Conservation (phyloP, 768 basidiomycete genomes). For the Mycena vitilis region DNA sequence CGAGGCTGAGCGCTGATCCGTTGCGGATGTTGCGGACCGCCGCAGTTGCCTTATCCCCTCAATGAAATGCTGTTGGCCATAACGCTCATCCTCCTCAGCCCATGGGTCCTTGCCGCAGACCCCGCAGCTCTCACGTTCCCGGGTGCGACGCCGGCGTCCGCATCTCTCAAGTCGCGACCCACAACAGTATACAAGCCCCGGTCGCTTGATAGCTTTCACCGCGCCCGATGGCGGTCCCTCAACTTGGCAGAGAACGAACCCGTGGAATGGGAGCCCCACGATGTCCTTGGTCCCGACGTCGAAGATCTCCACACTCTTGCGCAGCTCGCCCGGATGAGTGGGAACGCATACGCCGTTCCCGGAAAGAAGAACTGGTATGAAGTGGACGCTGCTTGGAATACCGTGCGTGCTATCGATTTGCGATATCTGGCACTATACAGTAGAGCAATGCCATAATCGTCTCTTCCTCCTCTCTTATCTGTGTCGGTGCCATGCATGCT, state of each 20-base stretch:
- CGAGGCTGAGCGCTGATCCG: no score
- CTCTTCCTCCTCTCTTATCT: no score
- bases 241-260: constrained; percentile 59
- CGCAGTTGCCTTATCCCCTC: no score
- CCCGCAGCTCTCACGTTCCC: constrained; percentile 6
- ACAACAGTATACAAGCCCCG: constrained; percentile 72
- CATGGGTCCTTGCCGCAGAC: constrained; percentile 14
- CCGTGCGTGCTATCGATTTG: constrained; percentile 42
- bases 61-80: constrained; percentile 19
- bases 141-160: background rate
- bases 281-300: constrained; percentile 81
- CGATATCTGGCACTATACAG: no score
- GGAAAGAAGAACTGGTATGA: constrained; percentile 85
- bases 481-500: constrained; percentile 4
- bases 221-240: constrained; percentile 65
- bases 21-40: background rate
- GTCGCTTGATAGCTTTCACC: constrained; percentile 61
- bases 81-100: constrained; percentile 12
- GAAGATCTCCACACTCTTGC: constrained; percentile 82
- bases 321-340: constrained; percentile 88
- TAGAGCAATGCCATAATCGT: background rate
- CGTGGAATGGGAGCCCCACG: constrained; percentile 75
- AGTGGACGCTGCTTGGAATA: constrained; percentile 80
- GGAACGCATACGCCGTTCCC: constrained; percentile 88
- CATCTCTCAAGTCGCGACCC: constrained; percentile 56